A percentile compares a stretch with the other conserved stretches of the same genome.
These are phyloP conservation scores for Cryptococcus amylolentus DNA, from an alignment of 1,284 basidiomycete species.

Conservation along the genomic window DNA sequence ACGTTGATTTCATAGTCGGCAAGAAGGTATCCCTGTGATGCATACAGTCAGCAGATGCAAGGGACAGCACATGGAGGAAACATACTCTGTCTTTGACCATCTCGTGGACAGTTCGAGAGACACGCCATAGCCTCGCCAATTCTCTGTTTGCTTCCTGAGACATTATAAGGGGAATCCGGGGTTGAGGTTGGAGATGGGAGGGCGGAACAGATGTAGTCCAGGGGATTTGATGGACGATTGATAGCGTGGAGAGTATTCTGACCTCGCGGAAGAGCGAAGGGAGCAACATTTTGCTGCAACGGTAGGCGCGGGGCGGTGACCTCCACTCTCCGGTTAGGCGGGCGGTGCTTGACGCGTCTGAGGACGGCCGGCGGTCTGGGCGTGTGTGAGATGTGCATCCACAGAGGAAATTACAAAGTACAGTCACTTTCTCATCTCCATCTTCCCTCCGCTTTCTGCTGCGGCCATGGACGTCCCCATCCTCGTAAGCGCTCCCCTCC, in stretches of 20 bases:
- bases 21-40: constrained; percentile 44
- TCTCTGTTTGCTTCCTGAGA: constrained; percentile 43
- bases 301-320: neutral
- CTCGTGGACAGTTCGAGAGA: constrained; percentile 95
- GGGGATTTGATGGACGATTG: neutral
- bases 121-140: constrained; percentile 74
- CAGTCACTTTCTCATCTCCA: too few species aligned
- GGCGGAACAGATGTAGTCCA: neutral
- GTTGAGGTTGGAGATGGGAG: neutral
- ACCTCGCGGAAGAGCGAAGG: neutral
- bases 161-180: constrained; percentile 10
- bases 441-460: too few species aligned
- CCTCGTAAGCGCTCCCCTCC: neutral
- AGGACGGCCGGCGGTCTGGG: too few species aligned
- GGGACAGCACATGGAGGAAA: constrained; percentile 4
- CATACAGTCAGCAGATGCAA: too few species aligned
- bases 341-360: too few species aligned
- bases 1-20: constrained; percentile 51
- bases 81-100: constrained; percentile 79
- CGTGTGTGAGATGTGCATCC: too few species aligned
- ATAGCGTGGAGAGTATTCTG: neutral
- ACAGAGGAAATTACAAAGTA: too few species aligned
- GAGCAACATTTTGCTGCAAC: neutral
- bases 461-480: neutral
- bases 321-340: too few species aligned